Evolutionary conservation across 768 basidiomycete species (phyloP).

Genomic region (Boletus eberwhitei): DNA sequence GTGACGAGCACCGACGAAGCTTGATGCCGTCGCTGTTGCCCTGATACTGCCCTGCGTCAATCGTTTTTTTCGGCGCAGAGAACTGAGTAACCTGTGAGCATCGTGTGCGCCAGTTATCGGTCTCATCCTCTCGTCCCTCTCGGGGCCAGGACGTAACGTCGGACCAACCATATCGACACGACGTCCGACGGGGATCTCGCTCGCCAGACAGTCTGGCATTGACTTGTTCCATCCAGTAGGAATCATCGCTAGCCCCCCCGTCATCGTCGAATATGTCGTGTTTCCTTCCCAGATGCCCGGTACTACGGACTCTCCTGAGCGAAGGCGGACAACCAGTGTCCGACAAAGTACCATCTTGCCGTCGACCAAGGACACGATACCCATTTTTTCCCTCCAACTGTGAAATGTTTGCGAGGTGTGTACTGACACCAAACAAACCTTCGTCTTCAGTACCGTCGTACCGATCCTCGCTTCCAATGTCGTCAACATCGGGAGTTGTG

Average conservation of each 20-base stretch:
- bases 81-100: neutral
- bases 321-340: neutral
- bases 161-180: neutral
- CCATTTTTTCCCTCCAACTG: neutral
- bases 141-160: neutral
- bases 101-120: constrained; percentile 13
- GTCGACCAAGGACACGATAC: neutral
- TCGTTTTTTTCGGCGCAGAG: neutral
- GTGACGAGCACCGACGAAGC: constrained; percentile 7
- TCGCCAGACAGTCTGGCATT: neutral
- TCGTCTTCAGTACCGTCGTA: neutral
- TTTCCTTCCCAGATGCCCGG: neutral
- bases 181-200: neutral
- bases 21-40: neutral
- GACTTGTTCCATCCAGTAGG: constrained; percentile 11
- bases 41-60: neutral
- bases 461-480: neutral
- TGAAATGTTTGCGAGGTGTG: neutral
- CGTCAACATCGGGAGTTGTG: neutral
- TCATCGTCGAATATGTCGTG: neutral
- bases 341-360: neutral
- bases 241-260: constrained; percentile 1
- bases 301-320: neutral
- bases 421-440: neutral
- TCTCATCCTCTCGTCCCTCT: constrained; percentile 4